Base-by-base conservation (phyloP, 2,329 filamentous ascomycete species). In the Aspergillus hortae region DNA sequence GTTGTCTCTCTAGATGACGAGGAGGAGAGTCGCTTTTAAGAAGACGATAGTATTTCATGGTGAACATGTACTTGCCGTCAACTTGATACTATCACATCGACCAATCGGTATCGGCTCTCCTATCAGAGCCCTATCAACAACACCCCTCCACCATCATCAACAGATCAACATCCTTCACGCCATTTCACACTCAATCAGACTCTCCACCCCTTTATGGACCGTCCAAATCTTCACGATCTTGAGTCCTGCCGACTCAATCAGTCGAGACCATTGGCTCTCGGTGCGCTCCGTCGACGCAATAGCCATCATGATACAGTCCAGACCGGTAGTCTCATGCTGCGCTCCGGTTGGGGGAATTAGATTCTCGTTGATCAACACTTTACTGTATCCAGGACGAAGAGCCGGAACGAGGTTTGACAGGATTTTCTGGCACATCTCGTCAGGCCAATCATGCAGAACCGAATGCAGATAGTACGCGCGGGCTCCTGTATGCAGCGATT, bases 281-380 rank as follows among this genome's bases (percentile, higher is more conserved):
- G 69, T 75, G 19, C 74, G 62, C 57, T 77, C 73, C 48, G 63
- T 61, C 1, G 67, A 66, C 2, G 65, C 65, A 44, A 70, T 54
- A 69, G 77, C 70, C 74, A 78, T 75, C 32, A 68, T 61, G 47
- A 75, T 61, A 9, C 23, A 36, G 58, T 78, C 75, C 32, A 75
- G 55, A 11, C 60, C 58, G 1, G 67, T 70, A 1, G 57, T 57
- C 15, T 67, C 62, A 54, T 61, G 62, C 4, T 59, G 53, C 1
- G 74, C 65, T 1, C 64, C 65, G 1, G 53, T 64, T 7, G 71
- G 66, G 3, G 72, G 71, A 14, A 78, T 59, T 0, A 74, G 61
- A 47, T 70, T 69, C 41, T 78, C 76, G 32, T 74, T 70, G 35
- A 80, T 67, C 14, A 80, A 56, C 4, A 79, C 40, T 48, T 74